Percentiles rank a stretch among this genome's conserved stretches.
Conservation (phyloP, 2,329 filamentous ascomycete species). For the Aspergillus terreus region DNA sequence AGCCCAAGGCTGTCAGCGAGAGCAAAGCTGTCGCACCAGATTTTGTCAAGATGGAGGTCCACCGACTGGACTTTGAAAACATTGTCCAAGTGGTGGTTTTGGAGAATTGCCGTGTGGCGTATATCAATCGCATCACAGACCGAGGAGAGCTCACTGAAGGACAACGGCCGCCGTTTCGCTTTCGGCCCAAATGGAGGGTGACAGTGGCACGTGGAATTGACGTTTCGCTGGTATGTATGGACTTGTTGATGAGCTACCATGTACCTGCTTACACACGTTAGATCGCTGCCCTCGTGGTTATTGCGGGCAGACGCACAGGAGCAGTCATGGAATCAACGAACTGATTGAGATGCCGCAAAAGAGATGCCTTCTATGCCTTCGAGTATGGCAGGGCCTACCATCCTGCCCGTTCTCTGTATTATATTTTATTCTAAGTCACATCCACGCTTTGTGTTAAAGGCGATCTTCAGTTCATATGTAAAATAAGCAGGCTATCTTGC, state of each 20-base stretch:
- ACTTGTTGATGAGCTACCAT: background rate
- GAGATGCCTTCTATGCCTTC: too few relatives aligned
- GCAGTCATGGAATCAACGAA: background rate
- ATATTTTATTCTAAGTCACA: too few relatives aligned
- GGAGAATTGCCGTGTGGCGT: constrained; percentile 7
- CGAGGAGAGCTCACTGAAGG: constrained; percentile 10
- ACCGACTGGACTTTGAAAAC: constrained; percentile 12
- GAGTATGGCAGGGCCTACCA: too few relatives aligned
- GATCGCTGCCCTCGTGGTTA: constrained; percentile 15
- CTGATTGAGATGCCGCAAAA: too few relatives aligned
- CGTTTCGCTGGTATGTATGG: constrained; percentile 11
- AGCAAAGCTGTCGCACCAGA: background rate
- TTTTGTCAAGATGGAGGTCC: constrained; percentile 11
- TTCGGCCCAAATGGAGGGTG: constrained; percentile 15
- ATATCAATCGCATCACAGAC: constrained; percentile 12
- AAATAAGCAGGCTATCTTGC: background rate
- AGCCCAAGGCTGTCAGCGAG: too few relatives aligned
- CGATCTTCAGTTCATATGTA: too few relatives aligned
- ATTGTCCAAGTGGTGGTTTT: constrained; percentile 13
- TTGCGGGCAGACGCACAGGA: constrained; percentile 12
- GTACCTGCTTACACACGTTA: background rate
- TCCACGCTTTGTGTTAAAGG: background rate
- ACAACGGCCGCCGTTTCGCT: constrained; percentile 14
- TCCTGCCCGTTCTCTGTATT: too few relatives aligned
- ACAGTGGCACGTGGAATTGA: constrained; percentile 14